A percentile compares a stretch with the other conserved stretches of the same genome.
Evolutionary conservation across 106 monocot genomes (phyloP).

Genomic region (Dendrobium officinale): DNA sequence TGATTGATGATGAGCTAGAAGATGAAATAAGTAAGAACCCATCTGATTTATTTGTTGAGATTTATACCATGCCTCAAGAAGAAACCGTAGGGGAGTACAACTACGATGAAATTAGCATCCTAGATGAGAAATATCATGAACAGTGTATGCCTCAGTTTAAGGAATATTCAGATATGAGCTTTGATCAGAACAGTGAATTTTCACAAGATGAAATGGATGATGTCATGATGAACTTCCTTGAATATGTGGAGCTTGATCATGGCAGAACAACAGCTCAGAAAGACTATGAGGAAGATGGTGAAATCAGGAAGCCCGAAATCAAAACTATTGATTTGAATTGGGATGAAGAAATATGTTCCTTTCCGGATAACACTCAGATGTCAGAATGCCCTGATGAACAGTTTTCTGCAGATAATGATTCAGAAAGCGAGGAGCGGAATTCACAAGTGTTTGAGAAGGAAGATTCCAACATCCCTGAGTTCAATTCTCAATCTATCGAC

Average conservation of each 20-base stretch:
- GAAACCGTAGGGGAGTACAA: background rate
- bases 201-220: constrained; percentile 23
- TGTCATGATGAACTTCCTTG: constrained; percentile 18
- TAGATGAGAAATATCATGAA: constrained; percentile 15
- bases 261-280: constrained; percentile 2
- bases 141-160: background rate
- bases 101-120: background rate
- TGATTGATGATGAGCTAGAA: background rate
- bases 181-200: constrained; percentile 15
- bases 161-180: too few species aligned
- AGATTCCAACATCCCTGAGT: background rate
- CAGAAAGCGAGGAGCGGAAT: background rate
- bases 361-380: background rate
- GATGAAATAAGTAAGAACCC: background rate
- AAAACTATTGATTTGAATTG: constrained; percentile 7
- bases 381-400: background rate
- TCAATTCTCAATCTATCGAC: background rate
- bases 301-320: background rate
- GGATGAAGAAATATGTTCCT: background rate
- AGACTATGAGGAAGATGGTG: background rate
- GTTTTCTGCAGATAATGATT: background rate
- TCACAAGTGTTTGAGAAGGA: background rate
- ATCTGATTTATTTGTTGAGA: constrained; percentile 42
- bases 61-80: constrained; percentile 13
- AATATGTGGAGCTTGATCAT: constrained; percentile 24